Conservation (phyloP, 2,329 filamentous ascomycete genomes). For the Pleochaeta shiraiana region DNA sequence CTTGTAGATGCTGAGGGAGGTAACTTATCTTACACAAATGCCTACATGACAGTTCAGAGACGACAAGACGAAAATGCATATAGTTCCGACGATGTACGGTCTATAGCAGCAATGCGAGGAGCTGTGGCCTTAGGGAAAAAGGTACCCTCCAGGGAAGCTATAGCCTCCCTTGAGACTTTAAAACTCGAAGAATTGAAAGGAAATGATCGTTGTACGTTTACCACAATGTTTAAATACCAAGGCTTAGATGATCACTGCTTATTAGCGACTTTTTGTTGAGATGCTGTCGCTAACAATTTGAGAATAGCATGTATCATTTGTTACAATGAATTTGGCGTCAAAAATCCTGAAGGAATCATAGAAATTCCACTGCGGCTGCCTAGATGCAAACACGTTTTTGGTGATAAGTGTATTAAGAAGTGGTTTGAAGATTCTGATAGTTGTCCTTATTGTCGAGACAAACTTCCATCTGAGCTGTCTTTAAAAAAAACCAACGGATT, state of each 20-base stretch:
- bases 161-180: conserved; percentile 15
- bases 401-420: conserved; percentile 40
- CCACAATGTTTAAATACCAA: not conserved
- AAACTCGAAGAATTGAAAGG: conserved; percentile 13
- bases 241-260: no score
- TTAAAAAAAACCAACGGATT: conserved; percentile 8
- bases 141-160: conserved; percentile 14
- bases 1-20: conserved; percentile 8
- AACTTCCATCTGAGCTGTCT: conserved; percentile 28
- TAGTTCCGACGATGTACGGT: conserved; percentile 8
- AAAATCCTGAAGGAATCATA: conserved; percentile 33
- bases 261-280: no score
- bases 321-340: conserved; percentile 37
- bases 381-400: conserved; percentile 41
- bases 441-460: conserved; percentile 42
- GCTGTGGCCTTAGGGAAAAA: conserved; percentile 11
- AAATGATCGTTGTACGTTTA: conserved; percentile 15
- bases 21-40: conserved; percentile 7
- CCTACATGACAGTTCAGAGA: conserved; percentile 7
- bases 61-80: conserved; percentile 5
- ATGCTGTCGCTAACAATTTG: conserved; percentile 9
- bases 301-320: conserved; percentile 37
- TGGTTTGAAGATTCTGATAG: conserved; percentile 41
- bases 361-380: conserved; percentile 36
- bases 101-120: conserved; percentile 11